Conservation (phyloP, 371 early-diverging fungal genomes). For the Rhizomucor pusillus region DNA sequence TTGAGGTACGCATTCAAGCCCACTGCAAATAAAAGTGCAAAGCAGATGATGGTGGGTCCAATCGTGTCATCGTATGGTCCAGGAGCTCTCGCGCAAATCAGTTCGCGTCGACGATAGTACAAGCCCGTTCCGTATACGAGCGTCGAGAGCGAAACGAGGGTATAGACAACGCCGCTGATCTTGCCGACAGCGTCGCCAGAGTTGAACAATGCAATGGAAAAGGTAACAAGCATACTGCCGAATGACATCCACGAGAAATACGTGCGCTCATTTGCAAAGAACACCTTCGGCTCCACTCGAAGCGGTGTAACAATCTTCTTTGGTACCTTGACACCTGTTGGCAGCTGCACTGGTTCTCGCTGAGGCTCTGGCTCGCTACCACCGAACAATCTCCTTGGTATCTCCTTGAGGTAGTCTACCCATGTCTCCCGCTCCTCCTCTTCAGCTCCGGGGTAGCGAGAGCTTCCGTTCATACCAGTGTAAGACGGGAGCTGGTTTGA, state of each 20-base stretch:
- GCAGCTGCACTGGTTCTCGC: slow-evolving; percentile 33
- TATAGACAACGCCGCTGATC: slow-evolving; percentile 79
- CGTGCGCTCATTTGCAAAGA: slow-evolving; percentile 99
- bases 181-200: slow-evolving; percentile 79
- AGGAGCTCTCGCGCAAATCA: slow-evolving; percentile 67
- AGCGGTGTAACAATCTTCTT: slow-evolving; percentile 78
- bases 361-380: not conserved
- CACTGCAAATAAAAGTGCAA: slow-evolving; percentile 86
- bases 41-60: slow-evolving; percentile 87
- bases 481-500: slow-evolving; percentile 7
- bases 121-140: slow-evolving; percentile 90
- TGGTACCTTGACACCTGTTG: slow-evolving; percentile 51
- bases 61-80: slow-evolving; percentile 77
- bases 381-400: no score
- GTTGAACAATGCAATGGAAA: slow-evolving; percentile 82
- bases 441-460: not conserved
- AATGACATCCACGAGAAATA: slow-evolving; percentile 93
- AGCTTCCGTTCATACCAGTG: slow-evolving; percentile 5
- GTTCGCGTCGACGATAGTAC: slow-evolving; percentile 92
- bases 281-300: slow-evolving; percentile 98
- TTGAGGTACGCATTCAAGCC: slow-evolving; percentile 85
- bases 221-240: slow-evolving; percentile 70
- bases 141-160: slow-evolving; percentile 74
- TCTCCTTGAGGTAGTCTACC: not conserved
- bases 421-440: slow-evolving; percentile 1